Evolutionary conservation across 108 stramenopile genomes (phyloP).

Genomic region (Skeletonema potamos): DNA sequence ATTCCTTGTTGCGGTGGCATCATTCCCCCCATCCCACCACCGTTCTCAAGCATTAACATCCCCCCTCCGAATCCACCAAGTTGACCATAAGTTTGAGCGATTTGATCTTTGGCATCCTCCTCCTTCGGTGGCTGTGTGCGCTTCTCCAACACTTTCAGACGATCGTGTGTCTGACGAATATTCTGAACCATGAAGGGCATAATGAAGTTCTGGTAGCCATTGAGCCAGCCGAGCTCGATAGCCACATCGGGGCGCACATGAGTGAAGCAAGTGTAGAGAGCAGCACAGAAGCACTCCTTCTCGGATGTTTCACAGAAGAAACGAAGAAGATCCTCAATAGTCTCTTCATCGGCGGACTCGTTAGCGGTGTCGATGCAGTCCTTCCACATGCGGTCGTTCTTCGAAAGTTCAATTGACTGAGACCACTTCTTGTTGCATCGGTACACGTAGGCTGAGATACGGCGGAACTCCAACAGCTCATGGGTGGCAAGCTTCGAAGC

Average conservation of each 20-base stretch:
- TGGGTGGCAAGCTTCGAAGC: conserved; percentile 96
- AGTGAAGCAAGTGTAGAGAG: conserved; percentile 96
- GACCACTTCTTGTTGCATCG: conserved; percentile 97
- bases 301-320: conserved; percentile 99
- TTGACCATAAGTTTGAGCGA: conserved; percentile 82
- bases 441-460: conserved; percentile 99
- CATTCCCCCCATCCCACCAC: conserved; percentile 36
- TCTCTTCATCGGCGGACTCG: conserved; percentile 87
- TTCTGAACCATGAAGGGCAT: conserved; percentile 99
- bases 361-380: conserved; percentile 99
- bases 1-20: conserved; percentile 39
- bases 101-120: conserved; percentile 72
- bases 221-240: conserved; percentile 98
- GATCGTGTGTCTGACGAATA: conserved; percentile 85
- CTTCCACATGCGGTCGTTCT: conserved; percentile 99
- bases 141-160: conserved; percentile 87
- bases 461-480: conserved; percentile 98
- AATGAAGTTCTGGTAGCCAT: conserved; percentile 95
- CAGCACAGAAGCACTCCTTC: conserved; percentile 97
- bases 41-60: conserved; percentile 80
- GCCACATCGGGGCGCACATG: conserved; percentile 97
- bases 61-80: conserved; percentile 73
- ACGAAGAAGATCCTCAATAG: conserved; percentile 94
- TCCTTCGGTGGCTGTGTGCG: conserved; percentile 91
- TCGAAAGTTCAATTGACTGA: conserved; percentile 94